phyloP scores from a whole-genome alignment of 1,284 basidiomycete species.

The Cryptococcus amylolentus region DNA sequence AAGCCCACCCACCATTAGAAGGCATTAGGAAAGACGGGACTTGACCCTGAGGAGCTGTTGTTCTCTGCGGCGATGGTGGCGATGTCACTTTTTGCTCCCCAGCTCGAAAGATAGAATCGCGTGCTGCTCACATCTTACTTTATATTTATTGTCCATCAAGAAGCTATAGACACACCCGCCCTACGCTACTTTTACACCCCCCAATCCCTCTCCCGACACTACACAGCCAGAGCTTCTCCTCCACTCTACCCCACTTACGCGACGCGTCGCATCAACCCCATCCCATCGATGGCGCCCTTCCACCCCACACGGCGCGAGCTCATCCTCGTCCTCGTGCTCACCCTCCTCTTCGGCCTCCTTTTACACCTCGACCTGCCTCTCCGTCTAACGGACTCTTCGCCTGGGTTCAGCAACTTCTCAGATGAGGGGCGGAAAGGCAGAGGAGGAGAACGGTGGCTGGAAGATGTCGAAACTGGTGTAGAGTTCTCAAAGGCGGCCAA shows the following conservation, averaged over 20 bases:
- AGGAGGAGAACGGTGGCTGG: conserved; percentile 16
- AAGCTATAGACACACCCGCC: too few relatives aligned
- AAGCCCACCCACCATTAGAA: too few relatives aligned
- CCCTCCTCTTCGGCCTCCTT: conserved; percentile 40
- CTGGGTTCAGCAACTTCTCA: conserved; percentile 15
- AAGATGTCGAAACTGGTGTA: conserved; percentile 24
- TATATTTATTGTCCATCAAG: too few relatives aligned
- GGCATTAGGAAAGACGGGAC: too few relatives aligned
- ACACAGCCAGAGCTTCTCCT: too few relatives aligned
- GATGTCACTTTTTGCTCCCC: too few relatives aligned
- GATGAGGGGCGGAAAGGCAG: conserved; percentile 10
- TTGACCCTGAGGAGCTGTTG: too few relatives aligned
- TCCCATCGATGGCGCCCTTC: conserved; percentile 24
- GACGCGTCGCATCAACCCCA: neutral
- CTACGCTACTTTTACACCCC: neutral
- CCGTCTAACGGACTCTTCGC: conserved; percentile 27
- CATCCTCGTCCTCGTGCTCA: conserved; percentile 38
- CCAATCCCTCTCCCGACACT: neutral
- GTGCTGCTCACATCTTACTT: too few relatives aligned
- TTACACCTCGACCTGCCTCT: conserved; percentile 46
- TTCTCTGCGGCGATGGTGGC: too few relatives aligned
- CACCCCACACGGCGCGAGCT: conserved; percentile 45
- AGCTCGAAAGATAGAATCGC: too few relatives aligned
- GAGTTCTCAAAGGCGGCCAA: conserved; percentile 18
- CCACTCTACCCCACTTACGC: too few relatives aligned